Evolutionary conservation across 106 monocot species (phyloP), one percentile per base, ranked within the genome.

Genomic region (Cymbidium sinense): DNA sequence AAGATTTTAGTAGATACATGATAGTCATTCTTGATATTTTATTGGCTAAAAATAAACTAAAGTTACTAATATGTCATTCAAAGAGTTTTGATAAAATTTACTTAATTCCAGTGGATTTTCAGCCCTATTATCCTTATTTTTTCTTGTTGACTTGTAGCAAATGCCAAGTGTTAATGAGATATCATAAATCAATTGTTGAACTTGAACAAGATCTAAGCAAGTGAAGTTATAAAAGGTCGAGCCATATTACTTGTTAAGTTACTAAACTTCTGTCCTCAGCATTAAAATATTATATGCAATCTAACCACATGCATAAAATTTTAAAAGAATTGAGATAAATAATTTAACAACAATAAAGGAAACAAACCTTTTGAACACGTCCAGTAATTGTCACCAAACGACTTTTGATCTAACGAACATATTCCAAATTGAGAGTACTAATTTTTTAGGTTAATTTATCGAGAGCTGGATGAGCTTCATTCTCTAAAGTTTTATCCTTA

Each of bases 351-450:
- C 43, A 0, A 67, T 31, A 74, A 28, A 20, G 28, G 21, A 50
- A 69, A 71, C 33, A 2, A 39, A 94, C 94, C 91, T 94, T 94
- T 74, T 91, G 91, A 76, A 94, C 91, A 51, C 91, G 88, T 25
- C 94, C 89, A 34, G 87, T 86, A 41, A 94, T 80, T 0, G 84
- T 87, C 78, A 94, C 89, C 82, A 91, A 82, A 19, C 87, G 76
- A 41, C 91, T 94, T 83, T 94, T 94, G 20, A 94, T 89, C 70
- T 91, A 87, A 33, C 94, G 88, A 30, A 94, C 94, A 72, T 78
- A 85, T 73, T 94, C 94, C 76, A 94, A 87, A 79, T 91, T 94
- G 35, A 94, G 85, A 30, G 89, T 89, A 77, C 94, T 94, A 41
- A 94, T 87, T 83, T 94, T 91, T 51, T 89, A 87, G 36, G 89